phyloP scores from a whole-genome alignment of 345 rosid species.

The Laguncularia racemosa region DNA sequence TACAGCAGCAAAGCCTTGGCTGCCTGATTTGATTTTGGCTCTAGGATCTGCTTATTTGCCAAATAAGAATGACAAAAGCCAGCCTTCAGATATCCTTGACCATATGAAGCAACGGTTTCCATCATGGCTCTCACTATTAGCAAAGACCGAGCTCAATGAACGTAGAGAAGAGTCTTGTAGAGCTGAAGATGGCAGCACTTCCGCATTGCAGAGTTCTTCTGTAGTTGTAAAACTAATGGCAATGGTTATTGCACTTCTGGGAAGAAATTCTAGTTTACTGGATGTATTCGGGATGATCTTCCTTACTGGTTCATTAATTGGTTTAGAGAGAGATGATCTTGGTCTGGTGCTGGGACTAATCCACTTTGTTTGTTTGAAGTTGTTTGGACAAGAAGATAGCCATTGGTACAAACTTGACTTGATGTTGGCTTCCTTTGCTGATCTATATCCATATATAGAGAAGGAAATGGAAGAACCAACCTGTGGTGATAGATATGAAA shows the following conservation, averaged over 20 bases:
- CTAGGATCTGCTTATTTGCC: conserved; percentile 48
- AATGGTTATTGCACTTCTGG: conserved; percentile 31
- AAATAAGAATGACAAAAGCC: conserved; percentile 26
- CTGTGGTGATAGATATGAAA: conserved; percentile 28
- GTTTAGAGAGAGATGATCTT: conserved; percentile 53
- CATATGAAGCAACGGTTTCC: conserved; percentile 44
- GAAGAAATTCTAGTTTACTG: conserved; percentile 31
- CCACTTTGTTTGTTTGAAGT: conserved; percentile 45
- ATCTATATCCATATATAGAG: conserved; percentile 56
- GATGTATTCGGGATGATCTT: conserved; percentile 67
- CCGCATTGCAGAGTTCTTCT: conserved; percentile 27
- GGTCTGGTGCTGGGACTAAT: conserved; percentile 52
- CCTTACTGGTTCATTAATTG: conserved; percentile 35
- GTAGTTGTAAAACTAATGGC: conserved; percentile 38
- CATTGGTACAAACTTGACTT: conserved; percentile 63
- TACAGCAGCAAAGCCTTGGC: conserved; percentile 60
- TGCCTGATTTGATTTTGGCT: conserved; percentile 83
- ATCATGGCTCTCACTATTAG: conserved; percentile 52
- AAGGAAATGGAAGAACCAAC: conserved; percentile 44
- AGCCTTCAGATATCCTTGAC: conserved; percentile 15
- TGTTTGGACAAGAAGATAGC: conserved; percentile 46
- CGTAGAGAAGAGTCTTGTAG: conserved; percentile 18
- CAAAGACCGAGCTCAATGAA: conserved; percentile 44
- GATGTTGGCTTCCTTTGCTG: conserved; percentile 59
- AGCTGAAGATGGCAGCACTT: conserved; percentile 27